Base-by-base conservation (phyloP, 2,329 filamentous ascomycete species). In the Paraphaeosphaeria sporulosa region DNA sequence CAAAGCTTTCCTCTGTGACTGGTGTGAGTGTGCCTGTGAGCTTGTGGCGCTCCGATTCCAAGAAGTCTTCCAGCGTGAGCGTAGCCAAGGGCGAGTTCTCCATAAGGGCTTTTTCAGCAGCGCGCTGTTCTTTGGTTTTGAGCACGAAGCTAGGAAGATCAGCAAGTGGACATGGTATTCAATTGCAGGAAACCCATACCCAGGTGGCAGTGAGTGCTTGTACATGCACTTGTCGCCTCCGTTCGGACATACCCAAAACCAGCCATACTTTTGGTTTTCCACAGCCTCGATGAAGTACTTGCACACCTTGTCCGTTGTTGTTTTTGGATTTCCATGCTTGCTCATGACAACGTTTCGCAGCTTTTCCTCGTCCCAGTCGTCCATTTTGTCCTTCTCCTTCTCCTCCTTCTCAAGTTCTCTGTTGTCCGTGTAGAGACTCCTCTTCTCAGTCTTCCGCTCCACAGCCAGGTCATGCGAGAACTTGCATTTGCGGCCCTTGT, bases 221-320 rank as follows among this genome's bases (percentile, higher is more conserved):
- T 99, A 99, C 90, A 95, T 98, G 90, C 95, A 99, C 80, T 97
- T 92, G 76, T 99, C 91, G 65, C 92, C 94, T 66, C 93, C 94
- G 74, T 98, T 98, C 49, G 95, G 95, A 86, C 95, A 99, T 61
- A 89, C 85, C 95, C 95, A 99, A 82, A 99, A 98, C 95, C 95
- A 99, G 64, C 95, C 95, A 73, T 99, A 99, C 81, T 98, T 99
- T 72, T 93, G 92, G 76, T 99, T 95, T 81, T 99, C 95, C 64
- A 99, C 95, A 27, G 95, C 95, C 69, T 94, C 90, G 76, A 98
- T 95, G 78, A 99, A 99, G 84, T 83, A 97, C 81, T 98, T 99
- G 92, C 95, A 99, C 68, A 99, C 95, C 82, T 98, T 99, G 77
- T 99, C 95, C 49, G 95, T 99, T 5, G 91, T 92, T 23, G 94